phyloP scores from a whole-genome alignment of 2,329 filamentous ascomycete genomes.

The Mycocentrospora acerina region DNA sequence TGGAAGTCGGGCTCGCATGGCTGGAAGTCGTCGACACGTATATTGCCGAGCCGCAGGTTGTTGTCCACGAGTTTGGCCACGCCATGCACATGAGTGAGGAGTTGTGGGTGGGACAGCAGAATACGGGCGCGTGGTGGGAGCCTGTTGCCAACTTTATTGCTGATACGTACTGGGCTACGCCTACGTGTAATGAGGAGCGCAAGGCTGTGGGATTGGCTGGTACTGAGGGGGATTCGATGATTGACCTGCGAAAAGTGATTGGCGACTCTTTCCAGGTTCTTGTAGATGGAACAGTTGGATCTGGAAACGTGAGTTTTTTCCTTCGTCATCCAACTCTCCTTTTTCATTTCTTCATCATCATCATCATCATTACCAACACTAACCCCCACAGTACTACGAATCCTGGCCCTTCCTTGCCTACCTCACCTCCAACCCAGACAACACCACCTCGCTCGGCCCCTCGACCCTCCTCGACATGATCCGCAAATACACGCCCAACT shows the following conservation, averaged over 20 bases:
- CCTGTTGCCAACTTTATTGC: constrained; percentile 53
- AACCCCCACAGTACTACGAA: constrained; percentile 44
- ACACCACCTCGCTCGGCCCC: constrained; percentile 30
- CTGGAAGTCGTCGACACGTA: constrained; percentile 47
- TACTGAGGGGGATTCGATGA: constrained; percentile 44
- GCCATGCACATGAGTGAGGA: constrained; percentile 47
- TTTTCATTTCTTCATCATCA: no score
- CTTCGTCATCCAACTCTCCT: no score
- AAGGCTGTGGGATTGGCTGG: constrained; percentile 39
- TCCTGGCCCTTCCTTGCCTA: constrained; percentile 55
- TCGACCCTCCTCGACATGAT: constrained; percentile 28
- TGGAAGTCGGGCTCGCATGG: constrained; percentile 43
- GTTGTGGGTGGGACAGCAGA: constrained; percentile 43
- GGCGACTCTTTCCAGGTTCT: constrained; percentile 51
- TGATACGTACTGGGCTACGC: constrained; percentile 50
- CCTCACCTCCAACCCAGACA: constrained; percentile 52
- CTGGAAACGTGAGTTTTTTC: constrained; percentile 33
- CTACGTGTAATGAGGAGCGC: constrained; percentile 44
- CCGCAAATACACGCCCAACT: constrained; percentile 45
- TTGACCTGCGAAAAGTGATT: constrained; percentile 49
- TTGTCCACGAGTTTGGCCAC: constrained; percentile 54
- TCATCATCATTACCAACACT: no score
- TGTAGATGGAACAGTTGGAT: constrained; percentile 45
- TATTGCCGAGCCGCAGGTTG: constrained; percentile 43
- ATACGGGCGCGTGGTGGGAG: constrained; percentile 56